A percentile compares a stretch with the other conserved stretches of the same genome.
Conservation (phyloP, 2,329 filamentous ascomycete genomes). For the Hirsutella minnesotensis region DNA sequence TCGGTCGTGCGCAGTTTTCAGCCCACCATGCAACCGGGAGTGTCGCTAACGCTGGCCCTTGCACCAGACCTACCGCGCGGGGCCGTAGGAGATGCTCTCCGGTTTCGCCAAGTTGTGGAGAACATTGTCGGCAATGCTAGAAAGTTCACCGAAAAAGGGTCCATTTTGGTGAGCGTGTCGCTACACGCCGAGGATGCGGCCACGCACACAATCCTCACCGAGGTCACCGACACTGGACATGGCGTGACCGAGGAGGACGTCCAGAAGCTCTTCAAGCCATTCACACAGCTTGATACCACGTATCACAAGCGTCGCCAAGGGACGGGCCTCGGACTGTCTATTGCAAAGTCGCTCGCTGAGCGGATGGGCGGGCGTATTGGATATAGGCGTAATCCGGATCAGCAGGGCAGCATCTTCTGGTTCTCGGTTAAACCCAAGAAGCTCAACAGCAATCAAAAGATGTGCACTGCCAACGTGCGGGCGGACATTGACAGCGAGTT, state of each 20-base stretch:
- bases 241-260: no score
- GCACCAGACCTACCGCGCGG: conserved; percentile 34
- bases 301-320: conserved; percentile 38
- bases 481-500: conserved; percentile 2
- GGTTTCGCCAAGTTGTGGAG: conserved; percentile 49
- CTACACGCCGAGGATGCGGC: conserved; percentile 27
- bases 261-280: conserved; percentile 40
- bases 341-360: conserved; percentile 43
- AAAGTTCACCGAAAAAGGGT: conserved; percentile 48
- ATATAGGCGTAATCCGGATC: conserved; percentile 29
- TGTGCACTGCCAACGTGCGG: conserved; percentile 13
- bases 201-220: no score
- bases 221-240: no score
- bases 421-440: conserved; percentile 29
- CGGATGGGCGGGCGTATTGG: conserved; percentile 40
- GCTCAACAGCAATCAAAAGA: conserved; percentile 16
- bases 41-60: conserved; percentile 31
- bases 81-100: conserved; percentile 43
- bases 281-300: conserved; percentile 41
- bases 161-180: conserved; percentile 31
- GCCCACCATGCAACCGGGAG: conserved; percentile 30
- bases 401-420: conserved; percentile 34
- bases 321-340: no score
- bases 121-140: conserved; percentile 49
- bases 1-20: conserved; percentile 39